These are phyloP conservation scores for Aureobasidium subglaciale DNA, from an alignment of 2,329 filamentous ascomycete species.

Conservation along the genomic window DNA sequence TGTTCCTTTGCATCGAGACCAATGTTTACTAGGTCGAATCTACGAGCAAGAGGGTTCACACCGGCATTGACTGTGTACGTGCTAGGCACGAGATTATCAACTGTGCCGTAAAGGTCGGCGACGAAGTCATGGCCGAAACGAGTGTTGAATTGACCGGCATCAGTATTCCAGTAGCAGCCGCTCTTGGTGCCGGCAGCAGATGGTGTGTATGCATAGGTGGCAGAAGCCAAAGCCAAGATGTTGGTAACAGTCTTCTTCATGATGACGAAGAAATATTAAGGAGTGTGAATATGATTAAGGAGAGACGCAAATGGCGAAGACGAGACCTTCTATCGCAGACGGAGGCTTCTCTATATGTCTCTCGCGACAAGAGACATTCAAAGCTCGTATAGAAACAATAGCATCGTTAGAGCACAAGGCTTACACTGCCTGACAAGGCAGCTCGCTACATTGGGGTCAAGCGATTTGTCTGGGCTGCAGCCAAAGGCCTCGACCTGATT, in stretches of 20 bases:
- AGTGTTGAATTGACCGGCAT: conserved; percentile 13
- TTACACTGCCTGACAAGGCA: neutral
- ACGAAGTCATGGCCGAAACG: neutral
- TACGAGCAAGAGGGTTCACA: conserved; percentile 12
- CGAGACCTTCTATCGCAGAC: neutral
- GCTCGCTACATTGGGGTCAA: neutral
- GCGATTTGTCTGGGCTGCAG: neutral
- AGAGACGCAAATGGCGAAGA: neutral
- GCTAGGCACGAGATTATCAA: conserved; percentile 6
- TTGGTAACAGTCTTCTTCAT: conserved; percentile 8
- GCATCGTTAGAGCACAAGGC: neutral
- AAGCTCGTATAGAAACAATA: neutral
- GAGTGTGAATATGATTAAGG: neutral
- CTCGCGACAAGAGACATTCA: neutral
- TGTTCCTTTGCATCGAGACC: neutral
- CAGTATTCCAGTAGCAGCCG: conserved; percentile 11
- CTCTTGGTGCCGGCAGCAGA: neutral
- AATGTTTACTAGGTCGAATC: conserved; percentile 15
- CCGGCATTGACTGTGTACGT: conserved; percentile 13
- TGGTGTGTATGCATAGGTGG: neutral
- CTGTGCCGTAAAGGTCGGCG: neutral
- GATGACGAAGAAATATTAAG: neutral
- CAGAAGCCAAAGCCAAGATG: conserved; percentile 4
- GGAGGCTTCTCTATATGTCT: neutral
- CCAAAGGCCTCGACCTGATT: neutral